Evolutionary conservation across 495 filamentous ascomycete genomes (phyloP).

Genomic region (Penicillium silybi): DNA sequence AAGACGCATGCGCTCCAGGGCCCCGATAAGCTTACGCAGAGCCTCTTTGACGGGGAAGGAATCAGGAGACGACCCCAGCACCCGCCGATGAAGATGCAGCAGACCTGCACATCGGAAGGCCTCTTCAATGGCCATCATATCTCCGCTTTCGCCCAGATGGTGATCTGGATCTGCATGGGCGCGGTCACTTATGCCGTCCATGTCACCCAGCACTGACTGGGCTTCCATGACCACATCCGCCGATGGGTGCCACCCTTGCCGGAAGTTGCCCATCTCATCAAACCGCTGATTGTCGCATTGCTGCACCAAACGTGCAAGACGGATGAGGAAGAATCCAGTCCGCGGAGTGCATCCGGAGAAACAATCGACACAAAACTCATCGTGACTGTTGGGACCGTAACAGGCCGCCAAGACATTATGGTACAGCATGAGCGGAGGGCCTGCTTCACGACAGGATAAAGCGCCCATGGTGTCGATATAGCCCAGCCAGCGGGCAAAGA

Average conservation of each 20-base stretch:
- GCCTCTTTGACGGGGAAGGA: conserved; percentile 59
- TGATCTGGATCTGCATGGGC: conserved; percentile 32
- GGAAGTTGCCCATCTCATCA: conserved; percentile 49
- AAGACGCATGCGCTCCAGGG: conserved; percentile 57
- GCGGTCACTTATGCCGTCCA: conserved; percentile 35
- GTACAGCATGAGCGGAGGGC: conserved; percentile 52
- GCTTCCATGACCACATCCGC: conserved; percentile 51
- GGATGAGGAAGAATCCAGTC: conserved; percentile 67
- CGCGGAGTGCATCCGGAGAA: conserved; percentile 73
- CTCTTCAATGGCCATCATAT: conserved; percentile 75
- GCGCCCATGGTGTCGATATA: conserved; percentile 80
- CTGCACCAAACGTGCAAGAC: conserved; percentile 68
- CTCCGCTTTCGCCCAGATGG: conserved; percentile 36
- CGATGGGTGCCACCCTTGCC: conserved; percentile 56
- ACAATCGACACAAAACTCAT: conserved; percentile 70
- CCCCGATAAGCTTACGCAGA: conserved; percentile 58
- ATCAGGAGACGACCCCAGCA: conserved; percentile 55
- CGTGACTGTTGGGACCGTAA: conserved; percentile 31
- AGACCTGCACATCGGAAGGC: conserved; percentile 79
- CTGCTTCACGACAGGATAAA: conserved; percentile 65
- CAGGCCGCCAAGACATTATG: conserved; percentile 51
- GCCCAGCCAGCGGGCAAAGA: conserved; percentile 81
- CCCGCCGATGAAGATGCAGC: conserved; percentile 71
- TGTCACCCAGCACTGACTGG: conserved; percentile 48
- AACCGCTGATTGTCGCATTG: conserved; percentile 67